A percentile compares a stretch with the other conserved stretches of the same genome.
Conservation (phyloP, 192 early-diverging fungal genomes). For the Phlyctochytrium arcticum region DNA sequence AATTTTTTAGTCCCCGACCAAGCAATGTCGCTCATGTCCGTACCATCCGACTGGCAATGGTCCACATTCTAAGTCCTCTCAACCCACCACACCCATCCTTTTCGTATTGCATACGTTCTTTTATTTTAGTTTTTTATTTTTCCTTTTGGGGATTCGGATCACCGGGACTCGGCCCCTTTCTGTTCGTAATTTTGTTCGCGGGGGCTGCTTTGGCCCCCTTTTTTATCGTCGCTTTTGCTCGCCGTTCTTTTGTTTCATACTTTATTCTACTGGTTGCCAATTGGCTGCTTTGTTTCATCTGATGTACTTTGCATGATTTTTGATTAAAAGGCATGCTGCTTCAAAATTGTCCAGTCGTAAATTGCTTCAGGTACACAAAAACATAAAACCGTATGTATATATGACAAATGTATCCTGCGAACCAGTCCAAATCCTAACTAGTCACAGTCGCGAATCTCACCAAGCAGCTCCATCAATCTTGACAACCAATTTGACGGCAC, state of each 20-base stretch:
- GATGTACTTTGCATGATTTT: background rate
- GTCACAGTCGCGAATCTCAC: no score
- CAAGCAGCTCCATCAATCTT: background rate
- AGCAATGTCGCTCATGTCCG: constrained; percentile 22
- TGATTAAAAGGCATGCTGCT: background rate
- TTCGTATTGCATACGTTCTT: no score
- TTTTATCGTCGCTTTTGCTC: no score
- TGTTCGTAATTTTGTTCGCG: no score
- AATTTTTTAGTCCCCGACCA: background rate
- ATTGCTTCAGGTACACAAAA: background rate
- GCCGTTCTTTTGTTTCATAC: no score
- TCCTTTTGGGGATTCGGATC: no score
- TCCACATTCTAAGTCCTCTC: constrained; percentile 10
- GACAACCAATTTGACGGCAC: constrained; percentile 21
- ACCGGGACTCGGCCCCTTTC: no score
- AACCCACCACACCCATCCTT: no score
- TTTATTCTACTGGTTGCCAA: no score
- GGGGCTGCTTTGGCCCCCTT: no score
- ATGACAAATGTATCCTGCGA: background rate
- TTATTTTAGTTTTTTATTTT: no score
- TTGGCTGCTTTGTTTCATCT: background rate
- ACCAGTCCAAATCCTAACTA: no score
- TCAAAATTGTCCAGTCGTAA: background rate
- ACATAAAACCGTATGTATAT: background rate
- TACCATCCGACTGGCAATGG: constrained; percentile 26